Evolutionary conservation across 768 basidiomycete genomes (phyloP).

Genomic region (Tricholomella constricta): DNA sequence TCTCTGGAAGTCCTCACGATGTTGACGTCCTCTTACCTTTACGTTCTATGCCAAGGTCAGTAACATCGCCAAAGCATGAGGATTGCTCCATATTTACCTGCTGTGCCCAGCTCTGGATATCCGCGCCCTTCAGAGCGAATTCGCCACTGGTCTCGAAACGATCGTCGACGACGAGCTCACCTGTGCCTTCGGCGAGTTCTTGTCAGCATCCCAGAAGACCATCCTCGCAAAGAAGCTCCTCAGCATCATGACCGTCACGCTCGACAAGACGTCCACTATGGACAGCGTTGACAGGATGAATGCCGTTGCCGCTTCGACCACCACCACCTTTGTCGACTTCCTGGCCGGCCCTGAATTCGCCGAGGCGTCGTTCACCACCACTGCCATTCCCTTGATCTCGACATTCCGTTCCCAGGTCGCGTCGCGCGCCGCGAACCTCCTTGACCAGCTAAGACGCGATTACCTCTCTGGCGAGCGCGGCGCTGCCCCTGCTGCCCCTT

Average conservation of each 20-base stretch:
- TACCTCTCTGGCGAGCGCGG: conserved; percentile 63
- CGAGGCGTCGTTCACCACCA: conserved; percentile 20
- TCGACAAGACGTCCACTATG: conserved; percentile 71
- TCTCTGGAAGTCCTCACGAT: conserved; percentile 71
- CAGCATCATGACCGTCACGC: conserved; percentile 45
- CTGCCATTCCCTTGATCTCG: conserved; percentile 37
- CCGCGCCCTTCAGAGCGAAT: conserved; percentile 69
- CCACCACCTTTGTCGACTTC: conserved; percentile 48
- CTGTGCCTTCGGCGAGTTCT: conserved; percentile 42
- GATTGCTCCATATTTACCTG: neutral
- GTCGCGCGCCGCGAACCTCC: conserved; percentile 42
- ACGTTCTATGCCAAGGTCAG: conserved; percentile 66
- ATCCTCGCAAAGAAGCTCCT: conserved; percentile 38
- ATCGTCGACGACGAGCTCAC: conserved; percentile 54
- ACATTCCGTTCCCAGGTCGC: conserved; percentile 56
- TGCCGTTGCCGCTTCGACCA: conserved; percentile 57
- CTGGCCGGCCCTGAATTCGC: conserved; percentile 43
- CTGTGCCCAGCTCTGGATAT: conserved; percentile 63
- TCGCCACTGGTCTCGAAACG: conserved; percentile 45
- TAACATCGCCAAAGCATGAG: neutral
- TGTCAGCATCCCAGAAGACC: conserved; percentile 31
- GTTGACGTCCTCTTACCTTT: conserved; percentile 71
- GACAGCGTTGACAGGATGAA: conserved; percentile 70
- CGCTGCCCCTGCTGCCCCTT: conserved; percentile 60
- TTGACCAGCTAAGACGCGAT: conserved; percentile 51